Conservation (phyloP, 768 basidiomycete genomes). For the Auricularia sp. region DNA sequence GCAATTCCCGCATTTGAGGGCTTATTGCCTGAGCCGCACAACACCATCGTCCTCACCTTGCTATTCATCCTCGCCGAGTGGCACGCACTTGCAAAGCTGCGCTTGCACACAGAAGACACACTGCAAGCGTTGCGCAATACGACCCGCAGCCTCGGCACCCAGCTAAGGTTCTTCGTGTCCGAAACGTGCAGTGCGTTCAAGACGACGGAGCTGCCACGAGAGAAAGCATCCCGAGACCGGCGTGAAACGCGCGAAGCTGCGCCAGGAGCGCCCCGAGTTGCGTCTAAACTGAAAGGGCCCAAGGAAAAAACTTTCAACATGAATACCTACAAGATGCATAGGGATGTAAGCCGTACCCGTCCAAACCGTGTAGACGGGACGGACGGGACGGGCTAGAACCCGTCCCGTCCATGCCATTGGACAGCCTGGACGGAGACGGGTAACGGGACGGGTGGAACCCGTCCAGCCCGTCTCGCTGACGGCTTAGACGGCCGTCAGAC, state of each 20-base stretch:
- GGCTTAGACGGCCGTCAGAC: no score
- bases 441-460: no score
- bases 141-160: conserved; percentile 12
- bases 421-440: no score
- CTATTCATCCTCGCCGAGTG: conserved; percentile 15
- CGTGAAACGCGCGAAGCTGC: neutral
- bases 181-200: conserved; percentile 14
- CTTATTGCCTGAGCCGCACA: conserved; percentile 20
- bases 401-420: no score
- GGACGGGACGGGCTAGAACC: no score
- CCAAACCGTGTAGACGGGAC: no score
- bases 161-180: conserved; percentile 13
- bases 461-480: no score
- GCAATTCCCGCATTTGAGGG: conserved; percentile 27
- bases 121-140: conserved; percentile 13
- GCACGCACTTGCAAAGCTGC: conserved; percentile 8
- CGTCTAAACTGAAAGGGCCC: neutral
- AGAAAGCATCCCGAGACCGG: conserved; percentile 18
- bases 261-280: neutral
- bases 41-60: conserved; percentile 7
- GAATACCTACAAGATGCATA: no score
- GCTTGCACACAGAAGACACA: conserved; percentile 3
- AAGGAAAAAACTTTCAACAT: no score
- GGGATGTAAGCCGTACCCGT: no score
- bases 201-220: conserved; percentile 23